phyloP scores from a whole-genome alignment of 78 protist genomes.

The Paulinella micropora region DNA sequence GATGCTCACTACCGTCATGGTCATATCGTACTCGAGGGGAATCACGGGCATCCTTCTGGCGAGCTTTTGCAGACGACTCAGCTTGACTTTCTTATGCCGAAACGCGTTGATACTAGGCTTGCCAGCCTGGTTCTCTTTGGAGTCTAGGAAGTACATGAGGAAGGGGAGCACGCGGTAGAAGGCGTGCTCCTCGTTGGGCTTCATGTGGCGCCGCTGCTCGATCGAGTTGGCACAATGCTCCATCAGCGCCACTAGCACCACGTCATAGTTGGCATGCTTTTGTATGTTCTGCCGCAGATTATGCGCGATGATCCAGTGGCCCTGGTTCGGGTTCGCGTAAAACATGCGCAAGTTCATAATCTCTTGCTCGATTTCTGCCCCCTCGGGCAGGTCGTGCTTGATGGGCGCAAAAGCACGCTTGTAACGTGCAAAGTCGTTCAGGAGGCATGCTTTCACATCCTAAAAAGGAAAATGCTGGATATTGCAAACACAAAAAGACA shows the following conservation, averaged over 20 bases:
- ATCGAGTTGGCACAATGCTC: neutral
- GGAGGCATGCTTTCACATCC: neutral
- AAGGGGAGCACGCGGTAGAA: neutral
- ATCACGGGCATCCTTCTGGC: neutral
- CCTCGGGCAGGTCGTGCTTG: neutral
- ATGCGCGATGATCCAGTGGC: neutral
- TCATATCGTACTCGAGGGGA: neutral
- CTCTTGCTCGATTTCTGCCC: neutral
- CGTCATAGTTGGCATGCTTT: neutral
- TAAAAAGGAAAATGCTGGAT: no score
- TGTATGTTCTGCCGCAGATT: neutral
- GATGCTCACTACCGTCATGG: neutral
- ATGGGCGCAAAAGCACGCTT: neutral
- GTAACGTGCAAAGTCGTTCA: constrained; percentile 14
- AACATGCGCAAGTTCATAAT: neutral
- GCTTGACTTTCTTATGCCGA: neutral
- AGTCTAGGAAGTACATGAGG: constrained; percentile 5
- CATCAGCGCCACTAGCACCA: neutral
- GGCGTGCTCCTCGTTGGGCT: neutral
- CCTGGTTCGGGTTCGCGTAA: neutral
- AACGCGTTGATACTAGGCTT: neutral
- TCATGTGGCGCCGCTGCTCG: neutral
- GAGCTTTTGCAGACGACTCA: neutral
- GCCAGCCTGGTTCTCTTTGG: neutral
- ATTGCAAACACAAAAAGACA: no score